phyloP scores from a whole-genome alignment of 73 alveolate species.

The Paramecium caudatum region DNA sequence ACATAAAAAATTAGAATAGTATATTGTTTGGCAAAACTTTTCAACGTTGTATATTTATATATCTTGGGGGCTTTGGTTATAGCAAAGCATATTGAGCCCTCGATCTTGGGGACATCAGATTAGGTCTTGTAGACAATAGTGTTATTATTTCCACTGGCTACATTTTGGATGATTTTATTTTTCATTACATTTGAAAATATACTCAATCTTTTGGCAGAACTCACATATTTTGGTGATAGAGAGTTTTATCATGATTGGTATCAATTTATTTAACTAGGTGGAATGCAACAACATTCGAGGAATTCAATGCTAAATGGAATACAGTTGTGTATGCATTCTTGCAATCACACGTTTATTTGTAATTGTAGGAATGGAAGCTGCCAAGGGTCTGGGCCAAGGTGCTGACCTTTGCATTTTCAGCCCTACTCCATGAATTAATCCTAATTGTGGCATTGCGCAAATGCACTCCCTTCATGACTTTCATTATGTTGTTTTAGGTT shows the following conservation, averaged over 20 bases:
- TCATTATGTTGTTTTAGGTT: background rate
- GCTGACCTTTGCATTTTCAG: slow-evolving; percentile 25
- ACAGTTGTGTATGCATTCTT: slow-evolving; percentile 32
- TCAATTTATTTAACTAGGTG: background rate
- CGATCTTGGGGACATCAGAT: slow-evolving; percentile 26
- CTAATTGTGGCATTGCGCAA: background rate
- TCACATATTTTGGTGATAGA: slow-evolving; percentile 84
- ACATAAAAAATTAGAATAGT: slow-evolving; percentile 5
- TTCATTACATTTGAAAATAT: slow-evolving; percentile 77
- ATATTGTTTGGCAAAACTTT: slow-evolving; percentile 12
- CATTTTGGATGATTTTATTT: slow-evolving; percentile 70
- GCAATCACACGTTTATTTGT: slow-evolving; percentile 8
- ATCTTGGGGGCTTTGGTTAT: background rate
- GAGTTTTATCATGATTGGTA: slow-evolving; percentile 83
- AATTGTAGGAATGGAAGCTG: slow-evolving; percentile 27
- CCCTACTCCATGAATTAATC: background rate
- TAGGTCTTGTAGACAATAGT: background rate
- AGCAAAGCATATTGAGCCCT: background rate
- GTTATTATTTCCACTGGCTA: background rate
- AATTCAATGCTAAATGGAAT: slow-evolving; percentile 48
- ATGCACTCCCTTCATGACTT: slow-evolving; percentile 33
- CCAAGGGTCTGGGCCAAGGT: slow-evolving; percentile 1
- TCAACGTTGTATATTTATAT: background rate
- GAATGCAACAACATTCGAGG: slow-evolving; percentile 44
- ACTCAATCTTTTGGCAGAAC: slow-evolving; percentile 79